Evolutionary conservation across 2,329 filamentous ascomycete species (phyloP).

Genomic region (Diatrype stigma): DNA sequence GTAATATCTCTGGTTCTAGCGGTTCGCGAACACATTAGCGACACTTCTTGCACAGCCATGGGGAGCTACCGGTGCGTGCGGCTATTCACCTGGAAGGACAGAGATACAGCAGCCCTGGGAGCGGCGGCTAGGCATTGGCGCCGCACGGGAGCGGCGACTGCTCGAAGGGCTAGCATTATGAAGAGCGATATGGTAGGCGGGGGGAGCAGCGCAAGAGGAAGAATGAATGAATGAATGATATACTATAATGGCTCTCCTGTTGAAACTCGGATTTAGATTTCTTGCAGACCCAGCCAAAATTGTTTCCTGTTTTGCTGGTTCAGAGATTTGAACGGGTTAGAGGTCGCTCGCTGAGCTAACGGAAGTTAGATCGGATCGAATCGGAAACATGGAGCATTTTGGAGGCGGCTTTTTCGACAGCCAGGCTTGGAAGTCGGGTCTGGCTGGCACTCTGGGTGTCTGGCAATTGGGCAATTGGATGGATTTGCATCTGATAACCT

Average conservation of each 20-base stretch:
- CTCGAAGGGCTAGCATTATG: conserved; percentile 81
- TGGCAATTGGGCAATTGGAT: background rate
- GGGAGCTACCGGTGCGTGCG: conserved; percentile 16
- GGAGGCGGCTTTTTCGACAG: conserved; percentile 16
- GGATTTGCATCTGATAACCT: conserved; percentile 22
- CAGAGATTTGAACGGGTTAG: background rate
- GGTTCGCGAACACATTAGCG: conserved; percentile 19
- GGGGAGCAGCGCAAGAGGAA: no score
- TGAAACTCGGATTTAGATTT: background rate
- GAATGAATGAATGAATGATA: no score
- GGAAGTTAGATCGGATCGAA: background rate
- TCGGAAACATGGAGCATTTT: background rate
- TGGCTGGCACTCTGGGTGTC: no score
- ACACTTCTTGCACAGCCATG: conserved; percentile 5
- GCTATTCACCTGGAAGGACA: conserved; percentile 50
- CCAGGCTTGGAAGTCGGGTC: conserved; percentile 22
- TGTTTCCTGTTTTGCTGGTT: background rate
- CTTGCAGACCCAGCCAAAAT: background rate
- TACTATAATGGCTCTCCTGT: background rate
- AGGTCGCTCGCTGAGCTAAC: background rate
- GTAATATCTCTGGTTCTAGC: conserved; percentile 57
- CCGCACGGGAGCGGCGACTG: conserved; percentile 70
- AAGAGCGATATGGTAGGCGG: conserved; percentile 19
- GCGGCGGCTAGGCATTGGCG: conserved; percentile 73
- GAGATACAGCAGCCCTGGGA: conserved; percentile 48